Percentiles rank a stretch among this genome's conserved stretches.
phyloP scores from a whole-genome alignment of 805 yeast genomes.

The Saccharomycopsis sp. region DNA sequence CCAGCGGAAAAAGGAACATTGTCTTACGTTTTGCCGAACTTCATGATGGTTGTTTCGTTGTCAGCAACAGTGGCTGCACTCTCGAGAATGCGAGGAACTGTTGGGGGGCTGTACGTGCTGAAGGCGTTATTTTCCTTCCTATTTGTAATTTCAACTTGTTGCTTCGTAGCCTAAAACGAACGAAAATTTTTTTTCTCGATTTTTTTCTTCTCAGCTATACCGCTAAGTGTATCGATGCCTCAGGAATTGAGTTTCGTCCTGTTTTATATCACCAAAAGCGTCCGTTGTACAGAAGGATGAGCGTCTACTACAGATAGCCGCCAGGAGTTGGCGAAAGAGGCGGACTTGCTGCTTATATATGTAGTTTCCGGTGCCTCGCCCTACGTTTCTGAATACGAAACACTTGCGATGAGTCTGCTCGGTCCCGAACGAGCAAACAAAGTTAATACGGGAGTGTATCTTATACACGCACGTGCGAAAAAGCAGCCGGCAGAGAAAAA shows the following conservation, averaged over 20 bases:
- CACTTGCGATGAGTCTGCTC: too few species aligned
- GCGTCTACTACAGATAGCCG: too few species aligned
- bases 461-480: too few species aligned
- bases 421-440: too few species aligned
- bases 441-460: too few species aligned
- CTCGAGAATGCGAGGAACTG: background rate
- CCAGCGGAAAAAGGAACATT: background rate
- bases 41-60: slow-evolving; percentile 36
- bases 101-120: background rate
- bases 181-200: background rate
- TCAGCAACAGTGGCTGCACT: background rate
- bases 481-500: too few species aligned
- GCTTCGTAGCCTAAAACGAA: background rate
- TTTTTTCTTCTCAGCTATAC: background rate
- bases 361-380: too few species aligned
- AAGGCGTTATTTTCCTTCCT: background rate
- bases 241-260: background rate
- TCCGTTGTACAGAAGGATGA: too few species aligned
- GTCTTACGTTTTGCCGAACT: slow-evolving; percentile 67
- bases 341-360: too few species aligned
- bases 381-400: too few species aligned
- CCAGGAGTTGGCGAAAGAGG: too few species aligned
- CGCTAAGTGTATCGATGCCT: background rate
- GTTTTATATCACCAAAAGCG: background rate
- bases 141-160: background rate